Percentiles rank a stretch among this genome's conserved stretches.
These are phyloP conservation scores for Fraxinus albicans DNA, from an alignment of 305 asterid species.

Conservation along the genomic window DNA sequence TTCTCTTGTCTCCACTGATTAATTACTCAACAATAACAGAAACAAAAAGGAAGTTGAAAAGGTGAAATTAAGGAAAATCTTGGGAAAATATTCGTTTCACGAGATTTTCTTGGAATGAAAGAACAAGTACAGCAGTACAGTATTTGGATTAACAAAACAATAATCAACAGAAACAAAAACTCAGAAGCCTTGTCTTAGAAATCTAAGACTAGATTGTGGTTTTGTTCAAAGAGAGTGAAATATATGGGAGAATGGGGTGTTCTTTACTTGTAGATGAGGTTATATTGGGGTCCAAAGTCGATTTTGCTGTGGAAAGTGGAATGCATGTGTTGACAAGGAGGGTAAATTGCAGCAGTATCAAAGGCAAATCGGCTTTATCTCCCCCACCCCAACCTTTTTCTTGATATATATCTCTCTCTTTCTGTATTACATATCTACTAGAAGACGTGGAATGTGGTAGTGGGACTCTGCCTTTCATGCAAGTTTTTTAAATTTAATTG, in stretches of 20 bases:
- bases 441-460: constrained; percentile 27
- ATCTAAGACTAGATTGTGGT: neutral
- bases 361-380: constrained; percentile 68
- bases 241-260: constrained; percentile 31
- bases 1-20: neutral
- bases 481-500: neutral
- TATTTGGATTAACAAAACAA: neutral
- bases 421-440: neutral
- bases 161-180: neutral
- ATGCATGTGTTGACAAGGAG: constrained; percentile 81
- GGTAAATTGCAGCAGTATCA: constrained; percentile 56
- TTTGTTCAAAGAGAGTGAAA: constrained; percentile 10
- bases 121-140: neutral
- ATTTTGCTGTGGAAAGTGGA: constrained; percentile 71
- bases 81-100: constrained; percentile 1
- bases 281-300: constrained; percentile 52
- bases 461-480: constrained; percentile 53
- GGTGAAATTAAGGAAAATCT: constrained; percentile 13
- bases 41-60: constrained; percentile 15
- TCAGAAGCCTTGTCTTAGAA: constrained; percentile 11
- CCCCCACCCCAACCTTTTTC: neutral
- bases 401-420: neutral
- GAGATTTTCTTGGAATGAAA: neutral
- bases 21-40: neutral
- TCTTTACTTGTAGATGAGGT: constrained; percentile 74